Percentiles rank a stretch among this genome's conserved stretches.
These are phyloP conservation scores for Penicillium sp. DNA, from an alignment of 2,329 filamentous ascomycete species.

Conservation along the genomic window DNA sequence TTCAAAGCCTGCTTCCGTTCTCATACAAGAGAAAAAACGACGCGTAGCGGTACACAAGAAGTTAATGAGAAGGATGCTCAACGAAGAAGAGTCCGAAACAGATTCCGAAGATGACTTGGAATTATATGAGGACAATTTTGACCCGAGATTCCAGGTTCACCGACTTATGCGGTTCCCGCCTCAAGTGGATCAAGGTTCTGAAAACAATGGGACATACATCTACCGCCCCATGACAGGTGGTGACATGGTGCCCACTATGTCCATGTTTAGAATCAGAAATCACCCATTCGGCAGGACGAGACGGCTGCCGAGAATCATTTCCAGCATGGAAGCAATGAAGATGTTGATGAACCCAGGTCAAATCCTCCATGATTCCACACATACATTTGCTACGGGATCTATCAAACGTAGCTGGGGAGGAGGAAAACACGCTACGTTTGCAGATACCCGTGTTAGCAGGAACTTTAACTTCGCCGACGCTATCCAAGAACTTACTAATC, in stretches of 20 bases:
- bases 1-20: conserved; percentile 35
- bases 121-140: not conserved
- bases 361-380: conserved; percentile 40
- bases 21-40: conserved; percentile 29
- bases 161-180: conserved; percentile 29
- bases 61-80: conserved; percentile 21
- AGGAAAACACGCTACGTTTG: not conserved
- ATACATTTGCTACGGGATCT: conserved; percentile 47
- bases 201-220: conserved; percentile 16
- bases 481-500: conserved; percentile 29
- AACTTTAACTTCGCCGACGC: conserved; percentile 14
- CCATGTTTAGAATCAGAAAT: not conserved
- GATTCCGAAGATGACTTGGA: not conserved
- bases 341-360: conserved; percentile 43
- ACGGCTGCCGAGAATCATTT: conserved; percentile 1
- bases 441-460: not conserved
- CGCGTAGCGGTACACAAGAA: conserved; percentile 24
- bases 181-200: not conserved
- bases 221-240: conserved; percentile 1
- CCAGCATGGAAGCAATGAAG: conserved; percentile 28
- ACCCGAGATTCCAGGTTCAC: conserved; percentile 2
- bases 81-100: not conserved
- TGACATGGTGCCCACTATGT: not conserved
- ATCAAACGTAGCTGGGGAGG: not conserved
- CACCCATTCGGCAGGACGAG: not conserved